A percentile compares a stretch with the other conserved stretches of the same genome.
phyloP scores from a whole-genome alignment of 257 asterid genomes.

The Capsicum rhomboideum region DNA sequence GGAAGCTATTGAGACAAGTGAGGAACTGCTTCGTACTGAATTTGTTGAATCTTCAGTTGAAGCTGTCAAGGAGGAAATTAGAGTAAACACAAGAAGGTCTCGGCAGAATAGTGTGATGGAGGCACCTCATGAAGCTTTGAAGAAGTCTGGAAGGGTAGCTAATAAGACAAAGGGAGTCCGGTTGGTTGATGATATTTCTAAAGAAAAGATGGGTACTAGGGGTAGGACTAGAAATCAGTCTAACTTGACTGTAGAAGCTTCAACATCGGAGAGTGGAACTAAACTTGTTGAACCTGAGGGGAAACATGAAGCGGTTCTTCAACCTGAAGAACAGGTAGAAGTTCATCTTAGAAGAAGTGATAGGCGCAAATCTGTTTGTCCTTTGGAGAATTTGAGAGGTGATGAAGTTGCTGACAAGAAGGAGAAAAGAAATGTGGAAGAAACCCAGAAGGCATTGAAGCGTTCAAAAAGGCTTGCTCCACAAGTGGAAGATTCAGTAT shows the following conservation, averaged over 20 bases:
- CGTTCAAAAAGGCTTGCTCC: slow-evolving; percentile 31
- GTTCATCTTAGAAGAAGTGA: not conserved
- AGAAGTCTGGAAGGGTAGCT: slow-evolving; percentile 9
- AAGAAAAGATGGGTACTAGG: not conserved
- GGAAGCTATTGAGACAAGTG: not conserved
- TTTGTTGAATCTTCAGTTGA: slow-evolving; percentile 7
- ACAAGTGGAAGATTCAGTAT: slow-evolving; percentile 12
- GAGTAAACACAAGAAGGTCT: slow-evolving; percentile 12
- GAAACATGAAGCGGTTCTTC: not conserved
- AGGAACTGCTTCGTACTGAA: not conserved
- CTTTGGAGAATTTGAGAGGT: not conserved
- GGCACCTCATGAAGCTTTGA: slow-evolving; percentile 6
- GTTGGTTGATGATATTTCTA: not conserved
- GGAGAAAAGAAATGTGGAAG: slow-evolving; percentile 7
- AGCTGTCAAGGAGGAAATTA: slow-evolving; percentile 13
- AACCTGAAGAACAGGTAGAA: not conserved
- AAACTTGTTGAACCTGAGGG: not conserved
- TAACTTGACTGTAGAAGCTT: not conserved
- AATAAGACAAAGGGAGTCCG: not conserved
- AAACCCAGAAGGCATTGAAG: slow-evolving; percentile 18
- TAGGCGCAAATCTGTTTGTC: not conserved
- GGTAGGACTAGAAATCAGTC: not conserved
- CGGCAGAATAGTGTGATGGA: slow-evolving; percentile 17
- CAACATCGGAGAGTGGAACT: not conserved
- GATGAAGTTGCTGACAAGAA: not conserved